Evolutionary conservation across 2,329 filamentous ascomycete species (phyloP).

Genomic region (Beauveria asiatica): DNA sequence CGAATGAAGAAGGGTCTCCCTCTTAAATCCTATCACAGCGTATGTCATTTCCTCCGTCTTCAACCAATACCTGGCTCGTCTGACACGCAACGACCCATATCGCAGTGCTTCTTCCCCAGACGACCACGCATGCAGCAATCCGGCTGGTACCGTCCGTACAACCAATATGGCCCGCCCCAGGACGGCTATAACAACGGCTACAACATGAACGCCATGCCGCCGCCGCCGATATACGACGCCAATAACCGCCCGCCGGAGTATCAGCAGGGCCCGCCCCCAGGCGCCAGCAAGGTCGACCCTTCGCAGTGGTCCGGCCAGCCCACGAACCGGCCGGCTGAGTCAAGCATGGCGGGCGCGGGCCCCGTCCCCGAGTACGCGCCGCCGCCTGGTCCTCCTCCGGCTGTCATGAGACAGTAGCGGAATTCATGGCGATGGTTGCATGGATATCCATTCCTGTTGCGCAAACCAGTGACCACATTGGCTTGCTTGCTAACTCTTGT

Average conservation of each 20-base stretch:
- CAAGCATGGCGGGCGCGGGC: constrained; percentile 14
- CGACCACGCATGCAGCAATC: constrained; percentile 37
- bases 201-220: constrained; percentile 45
- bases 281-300: constrained; percentile 45
- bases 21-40: constrained; percentile 62
- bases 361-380: constrained; percentile 24
- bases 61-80: background rate
- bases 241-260: constrained; percentile 46
- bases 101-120: constrained; percentile 44
- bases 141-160: constrained; percentile 33
- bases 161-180: constrained; percentile 9
- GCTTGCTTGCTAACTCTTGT: background rate
- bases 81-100: background rate
- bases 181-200: constrained; percentile 33
- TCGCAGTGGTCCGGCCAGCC: constrained; percentile 31
- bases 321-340: constrained; percentile 18
- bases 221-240: constrained; percentile 51
- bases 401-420: constrained; percentile 3
- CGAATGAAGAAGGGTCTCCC: constrained; percentile 57
- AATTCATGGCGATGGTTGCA: background rate
- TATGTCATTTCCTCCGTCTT: constrained; percentile 27
- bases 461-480: background rate
- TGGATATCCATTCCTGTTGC: background rate
- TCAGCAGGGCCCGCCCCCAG: constrained; percentile 34
- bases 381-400: constrained; percentile 41